These are phyloP conservation scores for Heliamphora pulchella DNA, from an alignment of 179 eudicot species.

Conservation along the genomic window DNA sequence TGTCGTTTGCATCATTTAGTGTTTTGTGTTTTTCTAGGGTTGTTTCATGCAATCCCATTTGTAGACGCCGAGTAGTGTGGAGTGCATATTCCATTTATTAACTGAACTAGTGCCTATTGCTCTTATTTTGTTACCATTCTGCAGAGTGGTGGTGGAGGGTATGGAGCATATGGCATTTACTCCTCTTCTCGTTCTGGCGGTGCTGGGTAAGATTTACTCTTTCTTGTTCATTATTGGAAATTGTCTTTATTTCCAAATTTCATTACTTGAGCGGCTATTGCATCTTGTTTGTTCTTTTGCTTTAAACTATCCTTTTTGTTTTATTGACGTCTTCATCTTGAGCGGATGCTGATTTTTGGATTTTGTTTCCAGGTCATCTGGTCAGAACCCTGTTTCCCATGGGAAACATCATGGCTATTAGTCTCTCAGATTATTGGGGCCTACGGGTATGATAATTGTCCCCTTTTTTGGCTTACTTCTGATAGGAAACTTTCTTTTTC, in stretches of 20 bases:
- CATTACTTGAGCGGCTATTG: neutral
- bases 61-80: neutral
- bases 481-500: neutral
- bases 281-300: neutral
- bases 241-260: neutral
- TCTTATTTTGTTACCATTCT: slow-evolving; percentile 7
- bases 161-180: slow-evolving; percentile 30
- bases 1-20: neutral
- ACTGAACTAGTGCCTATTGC: neutral
- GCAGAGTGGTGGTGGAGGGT: slow-evolving; percentile 27
- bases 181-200: slow-evolving; percentile 25
- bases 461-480: neutral
- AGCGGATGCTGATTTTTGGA: neutral
- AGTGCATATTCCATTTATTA: neutral
- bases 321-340: neutral
- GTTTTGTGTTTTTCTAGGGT: neutral
- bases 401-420: slow-evolving; percentile 31
- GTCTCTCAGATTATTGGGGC: neutral
- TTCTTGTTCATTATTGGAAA: neutral
- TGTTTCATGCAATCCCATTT: neutral
- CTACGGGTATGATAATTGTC: slow-evolving; percentile 16
- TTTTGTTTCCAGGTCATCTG: slow-evolving; percentile 19
- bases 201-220: slow-evolving; percentile 24
- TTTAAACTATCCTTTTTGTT: neutral
- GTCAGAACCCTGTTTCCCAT: slow-evolving; percentile 19